Percentiles rank a stretch among this genome's conserved stretches.
These are phyloP conservation scores for Thymus mandschuricus DNA, from an alignment of 257 asterid genomes.

Conservation along the genomic window DNA sequence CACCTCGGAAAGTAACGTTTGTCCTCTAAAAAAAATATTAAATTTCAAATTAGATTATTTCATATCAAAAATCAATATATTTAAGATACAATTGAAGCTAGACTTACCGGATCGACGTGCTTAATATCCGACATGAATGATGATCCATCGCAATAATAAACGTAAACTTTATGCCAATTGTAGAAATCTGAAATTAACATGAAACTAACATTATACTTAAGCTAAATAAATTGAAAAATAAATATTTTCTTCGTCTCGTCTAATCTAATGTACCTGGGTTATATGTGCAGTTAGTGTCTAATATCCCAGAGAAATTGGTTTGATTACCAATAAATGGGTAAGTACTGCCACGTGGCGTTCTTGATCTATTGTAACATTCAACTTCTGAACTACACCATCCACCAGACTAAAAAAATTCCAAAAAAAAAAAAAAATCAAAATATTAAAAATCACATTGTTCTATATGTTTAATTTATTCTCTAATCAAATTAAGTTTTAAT, in stretches of 20 bases:
- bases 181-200: slow-evolving; percentile 32
- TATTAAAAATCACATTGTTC: no score
- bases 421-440: no score
- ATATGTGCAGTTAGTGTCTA: slow-evolving; percentile 11
- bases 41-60: background rate
- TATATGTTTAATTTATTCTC: no score
- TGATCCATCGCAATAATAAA: slow-evolving; percentile 42
- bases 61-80: background rate
- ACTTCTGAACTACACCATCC: slow-evolving; percentile 37
- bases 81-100: background rate
- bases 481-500: background rate
- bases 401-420: slow-evolving; percentile 31
- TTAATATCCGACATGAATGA: slow-evolving; percentile 38
- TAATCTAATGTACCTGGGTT: slow-evolving; percentile 35
- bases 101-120: slow-evolving; percentile 34
- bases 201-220: background rate
- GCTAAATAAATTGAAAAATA: background rate
- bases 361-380: slow-evolving; percentile 21
- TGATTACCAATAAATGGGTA: slow-evolving; percentile 26
- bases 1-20: slow-evolving; percentile 42
- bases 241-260: background rate
- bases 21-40: slow-evolving; percentile 25
- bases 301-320: slow-evolving; percentile 31
- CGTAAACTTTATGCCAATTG: slow-evolving; percentile 39
- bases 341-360: slow-evolving; percentile 19